Percentiles rank a stretch among this genome's conserved stretches.
phyloP scores from a whole-genome alignment of 768 basidiomycete genomes.

The Lentinula sp. region DNA sequence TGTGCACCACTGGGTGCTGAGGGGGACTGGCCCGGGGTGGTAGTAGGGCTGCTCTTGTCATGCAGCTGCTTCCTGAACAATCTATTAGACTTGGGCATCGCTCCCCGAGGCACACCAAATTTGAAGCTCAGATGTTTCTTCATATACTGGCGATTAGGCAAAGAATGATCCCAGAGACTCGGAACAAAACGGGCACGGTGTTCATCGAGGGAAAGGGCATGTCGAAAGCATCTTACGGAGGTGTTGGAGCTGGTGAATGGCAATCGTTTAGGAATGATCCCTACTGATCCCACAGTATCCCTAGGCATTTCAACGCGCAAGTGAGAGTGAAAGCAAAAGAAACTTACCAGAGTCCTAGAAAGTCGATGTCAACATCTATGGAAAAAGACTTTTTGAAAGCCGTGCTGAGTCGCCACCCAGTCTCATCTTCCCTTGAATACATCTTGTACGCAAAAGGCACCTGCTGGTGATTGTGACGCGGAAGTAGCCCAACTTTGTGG shows the following conservation, averaged over 20 bases:
- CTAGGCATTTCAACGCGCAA: slow-evolving; percentile 20
- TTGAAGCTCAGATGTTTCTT: not conserved
- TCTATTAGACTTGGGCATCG: not conserved
- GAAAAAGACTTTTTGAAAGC: slow-evolving; percentile 55
- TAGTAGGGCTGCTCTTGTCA: not conserved
- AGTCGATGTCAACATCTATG: slow-evolving; percentile 47
- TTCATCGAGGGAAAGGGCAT: slow-evolving; percentile 37
- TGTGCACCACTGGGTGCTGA: not conserved
- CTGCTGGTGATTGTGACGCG: slow-evolving; percentile 45
- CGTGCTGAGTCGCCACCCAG: slow-evolving; percentile 41
- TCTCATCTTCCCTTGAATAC: slow-evolving; percentile 44
- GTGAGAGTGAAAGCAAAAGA: slow-evolving; percentile 24
- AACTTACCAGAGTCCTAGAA: slow-evolving; percentile 49
- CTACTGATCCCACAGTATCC: slow-evolving; percentile 67
- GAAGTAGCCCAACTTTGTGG: slow-evolving; percentile 21
- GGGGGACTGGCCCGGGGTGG: not conserved
- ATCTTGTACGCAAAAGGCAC: slow-evolving; percentile 60
- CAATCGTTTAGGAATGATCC: slow-evolving; percentile 43
- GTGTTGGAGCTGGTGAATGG: slow-evolving; percentile 55
- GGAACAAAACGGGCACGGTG: slow-evolving; percentile 22
- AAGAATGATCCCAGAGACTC: not conserved
- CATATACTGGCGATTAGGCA: not conserved
- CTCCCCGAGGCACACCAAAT: not conserved
- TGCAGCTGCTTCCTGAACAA: not conserved
- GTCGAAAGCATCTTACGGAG: slow-evolving; percentile 30